phyloP scores from a whole-genome alignment of 78 protist genomes.

The Dictyostelium firmibasis region DNA sequence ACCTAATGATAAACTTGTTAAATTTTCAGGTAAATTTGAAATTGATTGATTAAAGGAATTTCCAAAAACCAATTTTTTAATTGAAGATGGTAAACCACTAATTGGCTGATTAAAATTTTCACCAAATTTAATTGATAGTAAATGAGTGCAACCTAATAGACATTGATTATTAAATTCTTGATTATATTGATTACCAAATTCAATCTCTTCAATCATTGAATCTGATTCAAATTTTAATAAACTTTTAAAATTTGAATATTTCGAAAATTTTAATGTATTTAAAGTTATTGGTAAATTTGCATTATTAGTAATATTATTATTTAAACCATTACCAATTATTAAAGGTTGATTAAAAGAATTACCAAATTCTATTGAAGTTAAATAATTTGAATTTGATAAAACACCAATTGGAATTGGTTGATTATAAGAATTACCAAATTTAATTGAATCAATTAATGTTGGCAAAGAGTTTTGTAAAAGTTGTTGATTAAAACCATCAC shows the following conservation, averaged over 20 bases:
- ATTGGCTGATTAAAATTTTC: not conserved
- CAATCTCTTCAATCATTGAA: not conserved
- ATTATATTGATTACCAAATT: not conserved
- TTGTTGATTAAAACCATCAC: conserved; percentile 7
- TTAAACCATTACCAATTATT: not conserved
- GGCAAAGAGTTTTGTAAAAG: not conserved
- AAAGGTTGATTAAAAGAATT: not conserved
- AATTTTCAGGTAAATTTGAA: not conserved
- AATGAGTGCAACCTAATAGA: not conserved
- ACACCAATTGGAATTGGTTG: not conserved
- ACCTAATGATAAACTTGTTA: not conserved
- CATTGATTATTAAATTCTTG: not conserved
- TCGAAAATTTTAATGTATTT: not conserved
- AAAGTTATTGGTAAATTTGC: not conserved
- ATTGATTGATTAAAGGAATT: not conserved
- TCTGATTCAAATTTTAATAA: not conserved
- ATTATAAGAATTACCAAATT: not conserved
- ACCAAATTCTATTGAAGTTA: not conserved
- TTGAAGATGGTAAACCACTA: not conserved
- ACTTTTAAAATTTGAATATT: not conserved
- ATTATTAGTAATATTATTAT: not conserved
- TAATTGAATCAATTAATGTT: not conserved
- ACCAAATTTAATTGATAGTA: not conserved
- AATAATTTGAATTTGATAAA: not conserved
- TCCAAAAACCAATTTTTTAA: not conserved